Percentiles rank a stretch among this genome's conserved stretches.
phyloP scores from a whole-genome alignment of 176 grass and related monocot species.

The Phyllostachys edulis region DNA sequence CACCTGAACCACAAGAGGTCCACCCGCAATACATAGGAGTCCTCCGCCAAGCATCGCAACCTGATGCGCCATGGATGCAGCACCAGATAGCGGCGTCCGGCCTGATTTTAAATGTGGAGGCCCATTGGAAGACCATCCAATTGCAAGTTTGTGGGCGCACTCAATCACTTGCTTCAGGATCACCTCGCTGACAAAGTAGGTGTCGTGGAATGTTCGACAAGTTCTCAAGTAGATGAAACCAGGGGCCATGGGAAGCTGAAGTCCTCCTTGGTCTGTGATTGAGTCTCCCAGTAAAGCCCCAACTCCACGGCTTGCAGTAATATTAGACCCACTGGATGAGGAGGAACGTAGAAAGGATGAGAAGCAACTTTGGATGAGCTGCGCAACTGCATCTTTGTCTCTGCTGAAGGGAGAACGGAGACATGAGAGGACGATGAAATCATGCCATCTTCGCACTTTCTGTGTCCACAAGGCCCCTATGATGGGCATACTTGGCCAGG shows the following conservation, averaged over 20 bases:
- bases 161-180: slow-evolving; percentile 84
- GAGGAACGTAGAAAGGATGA: slow-evolving; percentile 73
- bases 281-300: slow-evolving; percentile 68
- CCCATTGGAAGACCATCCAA: slow-evolving; percentile 60
- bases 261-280: slow-evolving; percentile 68
- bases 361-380: slow-evolving; percentile 87
- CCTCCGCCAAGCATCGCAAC: slow-evolving; percentile 76
- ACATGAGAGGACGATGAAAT: slow-evolving; percentile 89
- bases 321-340: slow-evolving; percentile 41
- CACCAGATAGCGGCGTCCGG: slow-evolving; percentile 58
- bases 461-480: slow-evolving; percentile 93
- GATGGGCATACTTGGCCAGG: slow-evolving; percentile 98
- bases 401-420: slow-evolving; percentile 67
- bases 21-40: slow-evolving; percentile 85
- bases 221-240: slow-evolving; percentile 87
- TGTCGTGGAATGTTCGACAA: slow-evolving; percentile 79
- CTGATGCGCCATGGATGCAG: slow-evolving; percentile 61
- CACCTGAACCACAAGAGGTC: slow-evolving; percentile 68
- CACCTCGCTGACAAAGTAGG: slow-evolving; percentile 74
- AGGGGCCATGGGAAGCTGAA: slow-evolving; percentile 58
- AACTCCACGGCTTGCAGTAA: slow-evolving; percentile 63
- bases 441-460: slow-evolving; percentile 87
- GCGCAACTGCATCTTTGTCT: slow-evolving; percentile 79
- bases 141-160: slow-evolving; percentile 70
- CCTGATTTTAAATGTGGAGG: slow-evolving; percentile 66